phyloP scores from a whole-genome alignment of 2,329 filamentous ascomycete species.

The Harringtonia aguacate region DNA sequence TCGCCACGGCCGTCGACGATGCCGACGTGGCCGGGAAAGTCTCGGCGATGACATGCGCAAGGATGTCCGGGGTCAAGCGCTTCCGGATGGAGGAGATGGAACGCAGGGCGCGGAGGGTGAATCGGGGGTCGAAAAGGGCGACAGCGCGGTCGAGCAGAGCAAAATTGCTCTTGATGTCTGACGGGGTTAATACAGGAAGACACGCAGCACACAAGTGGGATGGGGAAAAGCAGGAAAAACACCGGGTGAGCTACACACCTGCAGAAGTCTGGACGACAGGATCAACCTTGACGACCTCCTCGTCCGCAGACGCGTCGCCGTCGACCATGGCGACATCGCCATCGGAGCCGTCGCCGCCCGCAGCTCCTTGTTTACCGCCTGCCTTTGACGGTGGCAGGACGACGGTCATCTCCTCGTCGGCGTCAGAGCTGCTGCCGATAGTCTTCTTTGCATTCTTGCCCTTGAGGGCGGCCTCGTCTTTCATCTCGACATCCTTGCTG shows the following conservation, averaged over 20 bases:
- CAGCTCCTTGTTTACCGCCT: slow-evolving; percentile 26
- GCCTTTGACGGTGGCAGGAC: slow-evolving; percentile 55
- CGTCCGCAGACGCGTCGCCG: slow-evolving; percentile 32
- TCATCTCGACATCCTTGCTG: slow-evolving; percentile 58
- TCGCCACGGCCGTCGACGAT: slow-evolving; percentile 53
- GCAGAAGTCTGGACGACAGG: slow-evolving; percentile 47
- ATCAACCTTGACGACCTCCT: slow-evolving; percentile 46
- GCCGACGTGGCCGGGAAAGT: slow-evolving; percentile 54
- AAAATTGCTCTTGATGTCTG: slow-evolving; percentile 95
- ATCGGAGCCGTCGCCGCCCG: slow-evolving; percentile 45
- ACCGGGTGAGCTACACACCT: slow-evolving; percentile 32
- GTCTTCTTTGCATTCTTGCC: slow-evolving; percentile 50
- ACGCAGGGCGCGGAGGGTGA: slow-evolving; percentile 84
- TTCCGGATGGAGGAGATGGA: slow-evolving; percentile 95
- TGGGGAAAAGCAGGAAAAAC: not conserved
- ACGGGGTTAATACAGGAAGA: not conserved
- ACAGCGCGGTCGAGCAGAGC: slow-evolving; percentile 85
- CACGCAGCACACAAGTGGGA: not conserved
- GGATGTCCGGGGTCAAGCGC: slow-evolving; percentile 70
- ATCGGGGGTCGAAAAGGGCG: slow-evolving; percentile 85
- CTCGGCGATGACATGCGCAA: slow-evolving; percentile 70
- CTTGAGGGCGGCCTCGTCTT: slow-evolving; percentile 43
- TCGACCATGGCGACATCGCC: slow-evolving; percentile 64
- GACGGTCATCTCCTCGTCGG: slow-evolving; percentile 75
- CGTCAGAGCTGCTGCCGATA: slow-evolving; percentile 50